A percentile compares a stretch with the other conserved stretches of the same genome.
phyloP scores from a whole-genome alignment of 2,329 filamentous ascomycete species.

The Harringtonia lauricola region DNA sequence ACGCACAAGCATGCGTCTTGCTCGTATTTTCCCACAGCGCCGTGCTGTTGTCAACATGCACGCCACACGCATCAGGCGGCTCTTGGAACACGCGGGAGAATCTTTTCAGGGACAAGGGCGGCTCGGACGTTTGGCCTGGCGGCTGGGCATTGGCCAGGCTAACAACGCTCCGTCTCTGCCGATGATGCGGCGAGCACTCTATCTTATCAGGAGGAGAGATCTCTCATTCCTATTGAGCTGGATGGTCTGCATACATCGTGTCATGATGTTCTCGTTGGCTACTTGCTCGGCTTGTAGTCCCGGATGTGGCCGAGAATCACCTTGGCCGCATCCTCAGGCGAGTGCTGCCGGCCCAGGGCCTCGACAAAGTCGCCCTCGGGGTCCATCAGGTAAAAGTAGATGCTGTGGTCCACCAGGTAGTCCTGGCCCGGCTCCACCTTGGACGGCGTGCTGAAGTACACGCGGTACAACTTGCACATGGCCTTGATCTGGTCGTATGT shows the following conservation, averaged over 20 bases:
- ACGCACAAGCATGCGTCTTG: no score
- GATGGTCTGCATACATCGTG: background rate
- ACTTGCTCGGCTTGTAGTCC: conserved; percentile 23
- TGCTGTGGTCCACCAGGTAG: conserved; percentile 96
- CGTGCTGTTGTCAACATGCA: no score
- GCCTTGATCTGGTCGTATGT: conserved; percentile 89
- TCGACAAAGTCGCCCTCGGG: conserved; percentile 97
- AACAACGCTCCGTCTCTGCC: no score
- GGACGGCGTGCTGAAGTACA: conserved; percentile 91
- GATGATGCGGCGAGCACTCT: no score
- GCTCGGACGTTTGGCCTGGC: no score
- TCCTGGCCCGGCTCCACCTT: conserved; percentile 88
- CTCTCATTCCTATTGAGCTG: no score
- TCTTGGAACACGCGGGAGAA: no score
- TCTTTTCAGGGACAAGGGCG: no score
- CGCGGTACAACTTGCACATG: conserved; percentile 89
- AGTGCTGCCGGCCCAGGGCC: conserved; percentile 89
- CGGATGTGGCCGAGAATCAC: conserved; percentile 80
- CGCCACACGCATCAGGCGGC: no score
- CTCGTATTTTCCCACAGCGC: no score
- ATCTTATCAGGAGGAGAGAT: no score
- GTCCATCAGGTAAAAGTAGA: conserved; percentile 99
- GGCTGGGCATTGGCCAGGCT: no score
- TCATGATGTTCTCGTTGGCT: background rate
- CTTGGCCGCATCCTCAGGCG: conserved; percentile 71